Evolutionary conservation across 2,329 filamentous ascomycete genomes (phyloP).

Genomic region (Thelonectria rubi): DNA sequence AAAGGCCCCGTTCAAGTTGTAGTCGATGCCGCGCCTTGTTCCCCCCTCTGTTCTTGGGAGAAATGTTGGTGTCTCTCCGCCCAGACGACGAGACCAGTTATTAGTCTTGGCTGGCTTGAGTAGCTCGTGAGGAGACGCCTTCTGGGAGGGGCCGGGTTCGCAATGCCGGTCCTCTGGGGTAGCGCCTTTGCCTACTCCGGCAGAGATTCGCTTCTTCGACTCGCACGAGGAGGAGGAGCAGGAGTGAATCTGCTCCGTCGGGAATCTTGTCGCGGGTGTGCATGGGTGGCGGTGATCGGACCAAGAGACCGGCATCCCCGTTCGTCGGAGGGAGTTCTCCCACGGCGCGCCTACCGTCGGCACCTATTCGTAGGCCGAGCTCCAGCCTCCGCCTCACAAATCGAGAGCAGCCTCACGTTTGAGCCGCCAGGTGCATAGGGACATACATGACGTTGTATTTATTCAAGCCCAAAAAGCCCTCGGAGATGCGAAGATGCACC

Average conservation of each 20-base stretch:
- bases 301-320: constrained; percentile 18
- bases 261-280: constrained; percentile 12
- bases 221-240: too few species aligned
- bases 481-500: constrained; percentile 23
- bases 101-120: too few species aligned
- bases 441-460: neutral
- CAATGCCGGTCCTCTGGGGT: constrained; percentile 17
- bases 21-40: constrained; percentile 17
- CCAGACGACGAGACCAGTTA: too few species aligned
- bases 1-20: constrained; percentile 18
- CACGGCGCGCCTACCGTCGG: neutral
- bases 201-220: neutral
- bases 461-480: constrained; percentile 4
- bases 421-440: neutral
- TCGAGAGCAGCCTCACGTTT: constrained; percentile 5
- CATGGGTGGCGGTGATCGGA: constrained; percentile 2
- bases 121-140: neutral
- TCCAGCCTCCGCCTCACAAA: too few species aligned
- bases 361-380: constrained; percentile 4
- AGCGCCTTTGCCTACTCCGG: constrained; percentile 8
- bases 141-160: constrained; percentile 9
- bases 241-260: neutral
- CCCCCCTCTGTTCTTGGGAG: neutral
- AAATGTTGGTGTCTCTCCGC: too few species aligned
- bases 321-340: constrained; percentile 3